Base-by-base conservation (phyloP, 108 stramenopile species). In the Discostella stelligeroides region DNA sequence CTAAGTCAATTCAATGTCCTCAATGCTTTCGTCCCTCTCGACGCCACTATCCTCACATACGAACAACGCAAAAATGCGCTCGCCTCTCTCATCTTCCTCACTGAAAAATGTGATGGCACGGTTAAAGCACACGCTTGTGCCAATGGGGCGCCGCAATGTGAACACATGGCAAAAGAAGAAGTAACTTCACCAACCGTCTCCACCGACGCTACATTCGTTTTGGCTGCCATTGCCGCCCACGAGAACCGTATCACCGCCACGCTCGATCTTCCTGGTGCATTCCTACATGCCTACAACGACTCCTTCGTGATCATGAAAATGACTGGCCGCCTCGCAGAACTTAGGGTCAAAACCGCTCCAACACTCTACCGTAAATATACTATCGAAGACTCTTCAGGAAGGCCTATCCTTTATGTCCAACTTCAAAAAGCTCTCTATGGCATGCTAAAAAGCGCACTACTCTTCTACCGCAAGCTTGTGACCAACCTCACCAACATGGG, bases 371-470 rank as follows among this genome's bases (percentile, higher is more conserved):
- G 37, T 0, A 29, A 56, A 37, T 56, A 56, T 27, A 1, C 37
- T 1, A 56, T n/a, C 11, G n/a, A 37, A 6, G n/a, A 38, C 7
- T 17, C 43, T 2, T 28, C 17, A 8, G 21, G 68, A 30, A 69
- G 49, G 21, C 24, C 27, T 2, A 39, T 62, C 17, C 24, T 76
- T 2, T 67, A 75, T n/a, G n/a, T 34, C 34, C 40, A 34, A 30
- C 46, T 63, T 50, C 38, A 63, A 6, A 70, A 79, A 63, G 76
- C 83, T 18, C 57, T 78, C 30, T 73, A 73, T 50, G 68, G 84
- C 15, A 70, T 71, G 9, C 34, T 80, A 4, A 24, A 38, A 5
- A 61, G 75, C 6, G 34, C 55, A 6, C 45, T 63, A 2, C 29
- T 63, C 9, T 63, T 54, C 41, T 63, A 62, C 46, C 24, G 13